phyloP scores from a whole-genome alignment of 2,329 filamentous ascomycete species.

The Exserohilum rostratum region DNA sequence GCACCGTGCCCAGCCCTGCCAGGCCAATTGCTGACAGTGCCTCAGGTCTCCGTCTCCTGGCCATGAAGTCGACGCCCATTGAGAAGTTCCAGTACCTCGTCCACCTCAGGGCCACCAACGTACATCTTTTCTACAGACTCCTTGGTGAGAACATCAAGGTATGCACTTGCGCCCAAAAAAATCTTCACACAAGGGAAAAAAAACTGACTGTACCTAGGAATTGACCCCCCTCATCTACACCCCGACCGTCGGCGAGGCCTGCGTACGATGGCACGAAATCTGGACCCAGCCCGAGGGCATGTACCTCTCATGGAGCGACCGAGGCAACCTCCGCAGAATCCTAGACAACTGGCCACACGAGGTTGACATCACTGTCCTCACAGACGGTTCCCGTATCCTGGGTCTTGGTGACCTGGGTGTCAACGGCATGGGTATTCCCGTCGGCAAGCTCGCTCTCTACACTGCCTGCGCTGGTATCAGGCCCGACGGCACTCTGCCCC shows the following conservation, averaged over 20 bases:
- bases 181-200: neutral
- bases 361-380: conserved; percentile 95
- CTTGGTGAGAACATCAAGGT: conserved; percentile 74
- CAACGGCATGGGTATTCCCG: conserved; percentile 97
- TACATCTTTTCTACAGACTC: conserved; percentile 80
- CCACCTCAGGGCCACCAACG: conserved; percentile 74
- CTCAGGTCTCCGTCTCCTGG: conserved; percentile 75
- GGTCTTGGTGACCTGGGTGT: conserved; percentile 94
- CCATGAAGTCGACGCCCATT: conserved; percentile 70
- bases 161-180: neutral
- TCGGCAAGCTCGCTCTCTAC: conserved; percentile 95
- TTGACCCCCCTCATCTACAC: conserved; percentile 87
- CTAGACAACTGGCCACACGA: conserved; percentile 93
- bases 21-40: conserved; percentile 20
- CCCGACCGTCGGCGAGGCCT: conserved; percentile 92
- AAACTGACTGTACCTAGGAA: conserved; percentile 60
- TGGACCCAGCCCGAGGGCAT: conserved; percentile 94
- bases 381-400: conserved; percentile 90
- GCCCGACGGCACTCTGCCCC: conserved; percentile 70
- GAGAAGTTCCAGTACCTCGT: conserved; percentile 87
- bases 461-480: conserved; percentile 94
- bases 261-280: conserved; percentile 92
- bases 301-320: conserved; percentile 95
- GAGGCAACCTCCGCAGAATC: conserved; percentile 85
- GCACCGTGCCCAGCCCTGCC: neutral